Percentiles rank a stretch among this genome's conserved stretches.
phyloP scores from a whole-genome alignment of 2,329 filamentous ascomycete species.

The Polychaeton citri region DNA sequence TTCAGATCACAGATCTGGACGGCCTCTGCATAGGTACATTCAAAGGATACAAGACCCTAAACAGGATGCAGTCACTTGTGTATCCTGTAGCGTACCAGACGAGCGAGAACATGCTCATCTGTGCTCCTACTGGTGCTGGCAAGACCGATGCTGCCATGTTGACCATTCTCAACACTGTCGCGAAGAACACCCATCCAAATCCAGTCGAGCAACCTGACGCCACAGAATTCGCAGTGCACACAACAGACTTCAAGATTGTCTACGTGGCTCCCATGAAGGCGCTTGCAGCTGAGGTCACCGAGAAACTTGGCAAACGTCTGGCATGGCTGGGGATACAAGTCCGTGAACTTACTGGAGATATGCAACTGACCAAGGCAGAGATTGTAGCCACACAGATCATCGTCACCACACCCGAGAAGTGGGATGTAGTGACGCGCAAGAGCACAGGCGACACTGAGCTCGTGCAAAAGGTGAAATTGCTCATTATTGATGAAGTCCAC shows the following conservation, averaged over 20 bases:
- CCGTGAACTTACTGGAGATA: conserved; percentile 91
- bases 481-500: conserved; percentile 98
- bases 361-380: conserved; percentile 95
- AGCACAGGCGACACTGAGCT: conserved; percentile 94
- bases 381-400: conserved; percentile 96
- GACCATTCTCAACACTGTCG: conserved; percentile 79
- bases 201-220: conserved; percentile 61
- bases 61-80: conserved; percentile 95
- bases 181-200: conserved; percentile 70
- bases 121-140: conserved; percentile 84
- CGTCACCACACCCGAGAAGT: conserved; percentile 96
- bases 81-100: conserved; percentile 93
- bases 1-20: conserved; percentile 73
- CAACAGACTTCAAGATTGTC: conserved; percentile 92
- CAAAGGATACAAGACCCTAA: conserved; percentile 81
- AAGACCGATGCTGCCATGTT: conserved; percentile 98
- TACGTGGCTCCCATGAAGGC: conserved; percentile 99
- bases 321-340: conserved; percentile 89
- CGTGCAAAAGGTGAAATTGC: conserved; percentile 86
- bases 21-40: conserved; percentile 85
- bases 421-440: conserved; percentile 96
- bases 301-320: conserved; percentile 81
- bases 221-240: conserved; percentile 66
- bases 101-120: conserved; percentile 97
- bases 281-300: conserved; percentile 86